Percentiles rank a stretch among this genome's conserved stretches.
phyloP scores from a whole-genome alignment of 2,329 filamentous ascomycete genomes.

The Paraphoma chrysanthemicola region DNA sequence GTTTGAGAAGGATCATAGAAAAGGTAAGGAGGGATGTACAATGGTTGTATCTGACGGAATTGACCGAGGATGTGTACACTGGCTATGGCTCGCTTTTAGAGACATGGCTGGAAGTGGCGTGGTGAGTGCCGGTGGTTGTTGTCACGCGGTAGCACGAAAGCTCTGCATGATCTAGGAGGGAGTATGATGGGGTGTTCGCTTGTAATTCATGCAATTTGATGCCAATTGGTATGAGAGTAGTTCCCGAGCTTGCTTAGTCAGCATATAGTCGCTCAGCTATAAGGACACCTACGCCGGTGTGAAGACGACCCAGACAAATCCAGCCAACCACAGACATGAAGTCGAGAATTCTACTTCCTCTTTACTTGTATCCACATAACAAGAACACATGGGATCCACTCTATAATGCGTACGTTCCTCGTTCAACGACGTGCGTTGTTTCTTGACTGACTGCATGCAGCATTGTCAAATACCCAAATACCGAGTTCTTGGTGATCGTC shows the following conservation, averaged over 20 bases:
- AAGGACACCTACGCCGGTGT: conserved; percentile 1
- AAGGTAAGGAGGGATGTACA: conserved; percentile 22
- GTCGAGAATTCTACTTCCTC: conserved; percentile 54
- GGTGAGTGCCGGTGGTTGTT: neutral
- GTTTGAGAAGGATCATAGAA: conserved; percentile 30
- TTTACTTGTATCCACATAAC: conserved; percentile 58
- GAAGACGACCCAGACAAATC: too few species aligned
- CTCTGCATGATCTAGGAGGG: neutral
- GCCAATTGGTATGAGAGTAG: neutral
- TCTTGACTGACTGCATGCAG: conserved; percentile 6
- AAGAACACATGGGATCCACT: conserved; percentile 58
- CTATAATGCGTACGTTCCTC: conserved; percentile 48
- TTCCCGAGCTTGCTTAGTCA: conserved; percentile 1
- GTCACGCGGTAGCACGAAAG: neutral
- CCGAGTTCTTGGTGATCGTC: conserved; percentile 59
- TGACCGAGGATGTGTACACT: conserved; percentile 21
- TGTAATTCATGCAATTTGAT: neutral
- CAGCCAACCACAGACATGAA: conserved; percentile 4
- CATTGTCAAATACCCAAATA: conserved; percentile 39
- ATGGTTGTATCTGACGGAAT: conserved; percentile 32
- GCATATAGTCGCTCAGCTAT: neutral
- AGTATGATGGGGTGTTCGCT: neutral
- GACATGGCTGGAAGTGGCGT: conserved; percentile 26
- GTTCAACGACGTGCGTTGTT: neutral
- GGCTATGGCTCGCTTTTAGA: conserved; percentile 25